A percentile compares a stretch with the other conserved stretches of the same genome.
Evolutionary conservation across 2,329 filamentous ascomycete genomes (phyloP).

Genomic region (Aureobasidium sp.): DNA sequence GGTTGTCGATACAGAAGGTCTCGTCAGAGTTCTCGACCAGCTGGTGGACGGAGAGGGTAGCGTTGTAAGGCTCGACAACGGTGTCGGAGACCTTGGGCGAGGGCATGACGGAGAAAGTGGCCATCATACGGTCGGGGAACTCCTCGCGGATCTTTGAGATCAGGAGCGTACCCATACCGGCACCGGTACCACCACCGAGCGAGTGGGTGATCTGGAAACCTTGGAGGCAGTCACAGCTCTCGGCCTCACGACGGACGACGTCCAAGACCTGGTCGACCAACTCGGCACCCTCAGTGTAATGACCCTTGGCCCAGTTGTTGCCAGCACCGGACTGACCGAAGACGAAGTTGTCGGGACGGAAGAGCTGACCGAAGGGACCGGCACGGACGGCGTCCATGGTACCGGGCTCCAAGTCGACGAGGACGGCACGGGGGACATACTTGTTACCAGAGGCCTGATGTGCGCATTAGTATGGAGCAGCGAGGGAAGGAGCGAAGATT

Average conservation of each 20-base stretch:
- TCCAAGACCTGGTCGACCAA: conserved; percentile 97
- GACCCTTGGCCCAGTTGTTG: conserved; percentile 99
- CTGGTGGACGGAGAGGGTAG: conserved; percentile 97
- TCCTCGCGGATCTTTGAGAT: conserved; percentile 99
- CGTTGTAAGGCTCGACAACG: conserved; percentile 99
- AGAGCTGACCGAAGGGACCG: conserved; percentile 96
- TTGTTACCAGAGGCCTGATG: conserved; percentile 87
- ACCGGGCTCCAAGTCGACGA: conserved; percentile 98
- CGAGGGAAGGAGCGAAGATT: conserved; percentile 14
- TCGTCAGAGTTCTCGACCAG: conserved; percentile 99
- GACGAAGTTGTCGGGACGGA: conserved; percentile 99
- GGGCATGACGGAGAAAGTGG: conserved; percentile 97
- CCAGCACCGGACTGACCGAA: conserved; percentile 99
- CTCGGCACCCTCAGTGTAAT: conserved; percentile 99
- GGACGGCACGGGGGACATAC: conserved; percentile 97
- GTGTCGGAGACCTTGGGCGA: conserved; percentile 99
- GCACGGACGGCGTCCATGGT: conserved; percentile 99
- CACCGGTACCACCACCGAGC: conserved; percentile 99
- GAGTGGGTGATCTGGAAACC: conserved; percentile 99
- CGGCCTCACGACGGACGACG: conserved; percentile 96
- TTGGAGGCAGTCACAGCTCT: conserved; percentile 98
- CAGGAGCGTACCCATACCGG: conserved; percentile 98
- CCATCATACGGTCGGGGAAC: conserved; percentile 99
- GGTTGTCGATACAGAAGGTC: conserved; percentile 99
- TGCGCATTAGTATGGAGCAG: conserved; percentile 21